phyloP scores from a whole-genome alignment of 768 basidiomycete species.

The Leccinum truebloodii region DNA sequence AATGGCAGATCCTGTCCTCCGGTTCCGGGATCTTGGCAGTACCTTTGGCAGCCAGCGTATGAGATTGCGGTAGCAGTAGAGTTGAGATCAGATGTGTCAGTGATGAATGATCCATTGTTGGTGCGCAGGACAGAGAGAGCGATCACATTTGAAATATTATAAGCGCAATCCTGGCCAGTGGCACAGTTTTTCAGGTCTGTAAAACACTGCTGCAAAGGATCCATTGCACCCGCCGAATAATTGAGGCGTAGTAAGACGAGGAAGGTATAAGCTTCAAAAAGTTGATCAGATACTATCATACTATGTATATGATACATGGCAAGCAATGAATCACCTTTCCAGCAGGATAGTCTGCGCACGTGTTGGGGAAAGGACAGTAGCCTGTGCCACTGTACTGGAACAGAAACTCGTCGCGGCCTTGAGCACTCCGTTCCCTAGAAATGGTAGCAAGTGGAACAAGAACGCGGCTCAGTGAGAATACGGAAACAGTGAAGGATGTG shows the following conservation, averaged over 20 bases:
- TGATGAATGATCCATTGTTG: slow-evolving; percentile 2
- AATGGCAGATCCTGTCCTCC: neutral
- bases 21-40: slow-evolving; percentile 2
- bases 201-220: slow-evolving; percentile 20
- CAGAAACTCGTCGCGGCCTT: too few relatives aligned
- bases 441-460: too few relatives aligned
- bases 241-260: neutral
- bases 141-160: slow-evolving; percentile 1
- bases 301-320: neutral
- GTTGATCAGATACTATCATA: slow-evolving; percentile 3
- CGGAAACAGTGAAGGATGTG: too few relatives aligned
- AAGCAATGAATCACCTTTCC: slow-evolving; percentile 6
- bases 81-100: neutral
- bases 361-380: too few relatives aligned
- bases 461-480: too few relatives aligned
- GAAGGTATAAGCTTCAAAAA: neutral
- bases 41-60: neutral
- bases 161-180: slow-evolving; percentile 2
- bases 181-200: neutral
- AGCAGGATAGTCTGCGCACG: slow-evolving; percentile 2
- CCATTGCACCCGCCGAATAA: neutral
- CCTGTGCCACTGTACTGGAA: too few relatives aligned
- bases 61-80: slow-evolving; percentile 14
- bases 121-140: slow-evolving; percentile 21
- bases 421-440: too few relatives aligned